Conservation (phyloP, 176 grass and related monocot species). For the Oryza meridionalis region DNA sequence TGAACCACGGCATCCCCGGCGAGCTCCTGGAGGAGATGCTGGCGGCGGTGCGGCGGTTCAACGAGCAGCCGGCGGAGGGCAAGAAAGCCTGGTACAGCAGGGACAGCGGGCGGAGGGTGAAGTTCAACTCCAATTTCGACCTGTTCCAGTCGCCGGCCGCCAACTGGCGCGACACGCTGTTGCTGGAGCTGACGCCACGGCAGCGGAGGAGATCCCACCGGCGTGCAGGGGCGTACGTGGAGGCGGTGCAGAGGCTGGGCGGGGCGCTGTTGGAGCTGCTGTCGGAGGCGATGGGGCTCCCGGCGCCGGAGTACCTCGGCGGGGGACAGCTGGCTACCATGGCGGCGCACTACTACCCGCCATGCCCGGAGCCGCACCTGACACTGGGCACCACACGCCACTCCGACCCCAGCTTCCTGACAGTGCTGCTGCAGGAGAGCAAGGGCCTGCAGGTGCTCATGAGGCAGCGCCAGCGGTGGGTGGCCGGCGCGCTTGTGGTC, state of each 20-base stretch:
- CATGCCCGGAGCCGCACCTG: background rate
- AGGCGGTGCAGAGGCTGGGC: background rate
- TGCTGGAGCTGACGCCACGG: conserved; percentile 5
- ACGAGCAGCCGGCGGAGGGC: conserved; percentile 7
- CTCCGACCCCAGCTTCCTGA: conserved; percentile 1
- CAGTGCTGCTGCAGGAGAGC: conserved; percentile 48
- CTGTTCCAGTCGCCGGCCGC: conserved; percentile 31
- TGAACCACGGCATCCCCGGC: background rate
- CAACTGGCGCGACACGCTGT: conserved; percentile 32
- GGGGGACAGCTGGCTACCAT: background rate
- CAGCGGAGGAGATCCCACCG: conserved; percentile 30
- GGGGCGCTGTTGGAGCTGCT: background rate
- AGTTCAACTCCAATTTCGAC: conserved; percentile 26
- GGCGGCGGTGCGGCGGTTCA: conserved; percentile 32
- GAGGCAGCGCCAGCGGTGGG: conserved; percentile 22
- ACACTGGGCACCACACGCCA: background rate
- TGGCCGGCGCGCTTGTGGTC: conserved; percentile 51
- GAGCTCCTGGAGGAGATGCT: conserved; percentile 19
- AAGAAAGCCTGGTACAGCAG: conserved; percentile 35
- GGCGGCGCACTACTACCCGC: background rate
- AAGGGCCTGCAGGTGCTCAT: conserved; percentile 54
- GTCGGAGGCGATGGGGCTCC: conserved; percentile 25
- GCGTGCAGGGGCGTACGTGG: conserved; percentile 23
- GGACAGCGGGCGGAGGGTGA: conserved; percentile 3
- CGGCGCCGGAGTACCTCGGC: background rate